Conservation (phyloP, 192 early-diverging fungal species). For the Coemansia sp. region DNA sequence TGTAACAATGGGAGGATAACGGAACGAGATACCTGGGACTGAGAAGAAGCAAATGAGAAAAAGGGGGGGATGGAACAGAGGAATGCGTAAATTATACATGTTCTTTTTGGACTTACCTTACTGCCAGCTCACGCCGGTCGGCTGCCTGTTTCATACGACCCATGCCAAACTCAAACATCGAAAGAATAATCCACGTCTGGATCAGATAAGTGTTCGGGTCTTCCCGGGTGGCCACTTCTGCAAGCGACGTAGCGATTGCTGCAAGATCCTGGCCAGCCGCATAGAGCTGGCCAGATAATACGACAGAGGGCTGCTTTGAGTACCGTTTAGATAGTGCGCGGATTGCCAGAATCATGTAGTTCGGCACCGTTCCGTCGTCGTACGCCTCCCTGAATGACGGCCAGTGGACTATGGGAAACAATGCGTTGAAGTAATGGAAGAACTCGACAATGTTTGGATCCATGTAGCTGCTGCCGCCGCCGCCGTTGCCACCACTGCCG, state of each 20-base stretch:
- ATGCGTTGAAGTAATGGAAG: conserved; percentile 56
- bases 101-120: conserved; percentile 36
- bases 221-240: conserved; percentile 52
- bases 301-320: conserved; percentile 55
- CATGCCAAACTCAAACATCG: conserved; percentile 57
- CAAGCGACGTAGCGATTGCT: conserved; percentile 53
- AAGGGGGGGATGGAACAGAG: neutral
- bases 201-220: conserved; percentile 58
- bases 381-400: conserved; percentile 57
- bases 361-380: conserved; percentile 56
- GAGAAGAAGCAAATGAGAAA: neutral
- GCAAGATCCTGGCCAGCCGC: conserved; percentile 54
- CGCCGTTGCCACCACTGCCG: neutral
- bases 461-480: conserved; percentile 36
- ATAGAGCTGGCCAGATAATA: conserved; percentile 48
- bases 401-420: conserved; percentile 56
- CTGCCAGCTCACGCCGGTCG: conserved; percentile 53
- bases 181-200: conserved; percentile 54
- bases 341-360: conserved; percentile 56
- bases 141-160: conserved; percentile 50
- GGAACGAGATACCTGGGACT: no score
- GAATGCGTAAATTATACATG: neutral
- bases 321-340: conserved; percentile 55
- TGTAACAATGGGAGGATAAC: no score
- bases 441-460: conserved; percentile 55